phyloP scores from a whole-genome alignment of 2,329 filamentous ascomycete species.

The Trichophyton mentagrophytes region DNA sequence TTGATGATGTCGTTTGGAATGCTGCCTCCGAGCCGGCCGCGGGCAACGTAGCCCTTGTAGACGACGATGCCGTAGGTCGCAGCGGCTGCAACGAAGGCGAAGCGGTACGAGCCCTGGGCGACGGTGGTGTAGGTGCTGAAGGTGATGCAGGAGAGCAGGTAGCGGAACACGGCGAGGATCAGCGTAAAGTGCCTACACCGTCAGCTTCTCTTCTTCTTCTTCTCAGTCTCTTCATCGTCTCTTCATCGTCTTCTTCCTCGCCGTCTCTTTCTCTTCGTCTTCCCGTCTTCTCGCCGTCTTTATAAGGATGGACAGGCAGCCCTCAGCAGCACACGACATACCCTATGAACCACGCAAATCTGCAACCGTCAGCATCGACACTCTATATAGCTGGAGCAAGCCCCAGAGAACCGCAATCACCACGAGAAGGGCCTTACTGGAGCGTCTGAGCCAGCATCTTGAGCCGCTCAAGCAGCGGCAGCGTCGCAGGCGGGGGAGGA shows the following conservation, averaged over 20 bases:
- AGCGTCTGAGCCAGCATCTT: conserved; percentile 72
- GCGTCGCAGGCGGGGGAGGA: conserved; percentile 56
- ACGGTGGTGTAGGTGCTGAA: conserved; percentile 72
- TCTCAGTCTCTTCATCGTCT: too few species aligned
- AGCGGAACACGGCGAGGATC: conserved; percentile 70
- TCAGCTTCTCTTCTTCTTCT: not conserved
- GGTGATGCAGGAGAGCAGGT: conserved; percentile 70
- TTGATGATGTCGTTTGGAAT: conserved; percentile 50
- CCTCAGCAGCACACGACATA: conserved; percentile 38
- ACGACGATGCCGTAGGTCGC: conserved; percentile 96
- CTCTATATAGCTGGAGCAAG: not conserved
- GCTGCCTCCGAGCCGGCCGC: conserved; percentile 58
- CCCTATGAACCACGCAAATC: conserved; percentile 66
- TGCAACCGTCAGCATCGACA: conserved; percentile 8
- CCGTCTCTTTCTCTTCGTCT: too few species aligned
- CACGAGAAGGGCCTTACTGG: conserved; percentile 50
- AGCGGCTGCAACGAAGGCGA: conserved; percentile 77
- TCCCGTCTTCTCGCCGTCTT: too few species aligned
- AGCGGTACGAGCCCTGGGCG: conserved; percentile 76
- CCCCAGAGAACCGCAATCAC: not conserved
- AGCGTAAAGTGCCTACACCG: conserved; percentile 64
- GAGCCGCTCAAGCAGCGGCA: conserved; percentile 63
- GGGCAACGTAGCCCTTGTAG: conserved; percentile 89
- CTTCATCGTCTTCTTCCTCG: too few species aligned
- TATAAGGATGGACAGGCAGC: not conserved